Base-by-base conservation (phyloP, 1,139 yeast species). In the Oligophagozyma castellii region DNA sequence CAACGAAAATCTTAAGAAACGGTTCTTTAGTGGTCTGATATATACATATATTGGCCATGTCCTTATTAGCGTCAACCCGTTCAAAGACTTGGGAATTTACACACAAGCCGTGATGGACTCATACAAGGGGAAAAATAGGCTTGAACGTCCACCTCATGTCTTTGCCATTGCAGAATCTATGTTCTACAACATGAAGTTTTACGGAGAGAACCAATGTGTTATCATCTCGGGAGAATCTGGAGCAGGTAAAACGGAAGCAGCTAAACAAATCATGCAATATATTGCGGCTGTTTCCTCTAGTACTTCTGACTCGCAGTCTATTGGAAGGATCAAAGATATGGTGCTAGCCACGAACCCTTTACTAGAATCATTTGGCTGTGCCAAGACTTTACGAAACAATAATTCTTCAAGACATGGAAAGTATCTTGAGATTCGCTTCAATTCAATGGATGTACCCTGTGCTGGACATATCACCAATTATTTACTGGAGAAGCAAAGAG, bases 141-240 rank as follows among this genome's bases (percentile, higher is more conserved):
- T 92, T 37, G 99, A 92, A 56, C 93, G 80, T 20, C 93, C 96
- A n/a, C 99, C 99, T 5, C 99, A 92, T 59, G 98, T 92, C 24
- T 92, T 78, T 57, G 95, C 96, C 29, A 86, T 89, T 46, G 98
- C 99, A 12, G 99, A 92, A 56, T 62, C 93, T 22, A 86, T 92
- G 94, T 89, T 78, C 57, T 89, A 92, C 58, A 81, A 86, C 53
- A 70, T 92, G 73, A 86, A 86, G 57, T 78, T 93, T 1, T 92
- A 92, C 56, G 73, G 80, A 33, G 98, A 92, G 47, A 84, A 76
- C 53, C 98, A 92, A 55, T 89, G 98, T 67, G 98, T 92, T 23
- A 92, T 92, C 46, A 92, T 92, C 42, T 83, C 95, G 4, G 99
- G 99, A 30, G 99, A 92, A 55, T 83, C 95, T 1, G 99, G 99